phyloP scores from a whole-genome alignment of 495 filamentous ascomycete genomes.

The Wilcoxina mikolae region DNA sequence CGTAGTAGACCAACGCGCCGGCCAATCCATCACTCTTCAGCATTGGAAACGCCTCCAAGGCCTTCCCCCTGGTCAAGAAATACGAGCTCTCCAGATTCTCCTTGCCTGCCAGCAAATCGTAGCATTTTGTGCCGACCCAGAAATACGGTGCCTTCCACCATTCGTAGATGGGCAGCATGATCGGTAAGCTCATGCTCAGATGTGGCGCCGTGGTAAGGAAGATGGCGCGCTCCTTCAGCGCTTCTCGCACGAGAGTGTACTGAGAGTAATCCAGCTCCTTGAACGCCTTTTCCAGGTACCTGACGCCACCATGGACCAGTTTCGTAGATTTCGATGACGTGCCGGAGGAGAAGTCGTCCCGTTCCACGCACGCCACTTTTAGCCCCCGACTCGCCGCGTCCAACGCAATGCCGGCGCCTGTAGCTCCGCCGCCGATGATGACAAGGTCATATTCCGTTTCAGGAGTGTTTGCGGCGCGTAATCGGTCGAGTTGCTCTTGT shows the following conservation, averaged over 20 bases:
- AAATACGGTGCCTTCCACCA: conserved; percentile 99
- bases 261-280: conserved; percentile 94
- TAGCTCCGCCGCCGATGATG: conserved; percentile 85
- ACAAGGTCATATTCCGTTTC: conserved; percentile 65
- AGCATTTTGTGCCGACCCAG: conserved; percentile 89
- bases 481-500: conserved; percentile 36
- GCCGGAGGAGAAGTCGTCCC: conserved; percentile 85
- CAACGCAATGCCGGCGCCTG: conserved; percentile 79
- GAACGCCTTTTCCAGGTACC: conserved; percentile 92
- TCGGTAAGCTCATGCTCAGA: conserved; percentile 85
- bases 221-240: conserved; percentile 88
- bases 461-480: conserved; percentile 13
- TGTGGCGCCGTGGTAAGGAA: conserved; percentile 94
- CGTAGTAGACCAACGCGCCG: conserved; percentile 91
- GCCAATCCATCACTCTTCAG: conserved; percentile 70
- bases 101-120: conserved; percentile 84
- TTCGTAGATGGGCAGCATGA: conserved; percentile 89
- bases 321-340: conserved; percentile 97
- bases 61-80: conserved; percentile 87
- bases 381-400: conserved; percentile 87
- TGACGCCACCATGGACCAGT: conserved; percentile 88
- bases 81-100: conserved; percentile 97
- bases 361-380: conserved; percentile 85
- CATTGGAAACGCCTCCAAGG: conserved; percentile 96
- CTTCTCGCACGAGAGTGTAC: conserved; percentile 84